Percentiles rank a stretch among this genome's conserved stretches.
phyloP scores from a whole-genome alignment of 345 rosid genomes.

The Punica granatum region DNA sequence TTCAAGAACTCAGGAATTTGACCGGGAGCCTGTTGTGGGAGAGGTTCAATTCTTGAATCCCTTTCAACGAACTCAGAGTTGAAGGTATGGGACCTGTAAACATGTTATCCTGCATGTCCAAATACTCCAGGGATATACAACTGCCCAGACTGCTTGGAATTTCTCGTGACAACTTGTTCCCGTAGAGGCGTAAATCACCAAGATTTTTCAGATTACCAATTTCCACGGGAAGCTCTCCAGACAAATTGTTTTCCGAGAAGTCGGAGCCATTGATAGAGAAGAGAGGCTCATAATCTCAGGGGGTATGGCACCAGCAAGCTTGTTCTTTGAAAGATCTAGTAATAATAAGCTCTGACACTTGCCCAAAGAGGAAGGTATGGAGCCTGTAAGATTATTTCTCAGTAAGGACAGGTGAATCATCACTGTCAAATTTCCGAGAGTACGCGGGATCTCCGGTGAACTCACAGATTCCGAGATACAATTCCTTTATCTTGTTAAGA shows the following conservation, averaged over 20 bases:
- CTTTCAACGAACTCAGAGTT: neutral
- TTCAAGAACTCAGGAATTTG: conserved; percentile 10
- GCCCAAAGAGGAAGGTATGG: conserved; percentile 5
- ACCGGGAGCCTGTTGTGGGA: neutral
- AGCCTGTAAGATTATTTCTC: conserved; percentile 9
- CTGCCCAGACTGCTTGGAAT: conserved; percentile 1
- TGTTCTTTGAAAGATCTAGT: neutral
- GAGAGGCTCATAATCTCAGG: conserved; percentile 8
- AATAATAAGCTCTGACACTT: neutral
- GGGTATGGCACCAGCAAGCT: conserved; percentile 13
- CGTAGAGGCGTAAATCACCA: neutral
- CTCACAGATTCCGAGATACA: neutral
- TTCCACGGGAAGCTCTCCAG: conserved; percentile 6
- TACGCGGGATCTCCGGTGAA: conserved; percentile 3
- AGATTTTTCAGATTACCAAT: conserved; percentile 3
- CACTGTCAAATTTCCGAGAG: conserved; percentile 8
- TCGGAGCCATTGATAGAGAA: conserved; percentile 4
- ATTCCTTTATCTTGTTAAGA: neutral
- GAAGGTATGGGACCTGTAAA: conserved; percentile 1
- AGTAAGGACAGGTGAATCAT: neutral
- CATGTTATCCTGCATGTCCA: neutral
- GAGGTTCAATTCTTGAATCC: conserved; percentile 4
- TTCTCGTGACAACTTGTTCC: neutral
- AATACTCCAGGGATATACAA: neutral
- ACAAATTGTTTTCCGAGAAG: conserved; percentile 11